Evolutionary conservation across 345 rosid genomes (phyloP), one percentile per base, ranked within the genome.

Genomic region (Triadica sebifera): DNA sequence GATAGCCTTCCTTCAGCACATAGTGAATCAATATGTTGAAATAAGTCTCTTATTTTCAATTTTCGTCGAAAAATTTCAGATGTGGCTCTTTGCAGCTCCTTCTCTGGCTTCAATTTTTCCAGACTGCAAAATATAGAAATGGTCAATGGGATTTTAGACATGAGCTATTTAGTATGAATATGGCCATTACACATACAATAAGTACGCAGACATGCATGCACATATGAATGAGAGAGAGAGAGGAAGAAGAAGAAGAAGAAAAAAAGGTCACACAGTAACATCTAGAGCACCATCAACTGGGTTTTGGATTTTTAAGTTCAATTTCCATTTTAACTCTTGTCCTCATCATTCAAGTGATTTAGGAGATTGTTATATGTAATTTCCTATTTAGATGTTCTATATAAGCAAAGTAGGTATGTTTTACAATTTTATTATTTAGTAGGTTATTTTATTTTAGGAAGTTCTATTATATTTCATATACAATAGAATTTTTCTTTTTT

Each of bases 41-140:
- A 88, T 73, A 95, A 84, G 81, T 93, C 96, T 85, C 98, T 88
- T 71, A 93, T 93, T 75, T 85, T 91, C 79, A 86, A 72, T 84
- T 95, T 95, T 43, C 90, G 82, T 37, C 79, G 85, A 77, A 87
- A 61, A 81, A 95, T 95, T 80, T 90, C 98, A 58, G 90, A 85
- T 24, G 83, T 85, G 55, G 99, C 99, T 57, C 99, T 88, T 74
- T 95, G 92, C 83, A 95, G 89, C 87, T 95, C 99, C 85, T 89
- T 93, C 82, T 95, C 94, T 19, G 97, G 98, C 87, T 91, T 93
- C 75, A 93, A 70, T 80, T 95, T 95, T 85, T 95, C 99, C 50
- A 86, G 41, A 87, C 99, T 95, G 93, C 80, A 77, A 81, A 75
- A 66, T 58, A 47, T 12, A 62, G 11, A 12, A 47, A 53, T 7